Conservation (phyloP, 1,284 basidiomycete genomes). For the Schizophyllum commune region DNA sequence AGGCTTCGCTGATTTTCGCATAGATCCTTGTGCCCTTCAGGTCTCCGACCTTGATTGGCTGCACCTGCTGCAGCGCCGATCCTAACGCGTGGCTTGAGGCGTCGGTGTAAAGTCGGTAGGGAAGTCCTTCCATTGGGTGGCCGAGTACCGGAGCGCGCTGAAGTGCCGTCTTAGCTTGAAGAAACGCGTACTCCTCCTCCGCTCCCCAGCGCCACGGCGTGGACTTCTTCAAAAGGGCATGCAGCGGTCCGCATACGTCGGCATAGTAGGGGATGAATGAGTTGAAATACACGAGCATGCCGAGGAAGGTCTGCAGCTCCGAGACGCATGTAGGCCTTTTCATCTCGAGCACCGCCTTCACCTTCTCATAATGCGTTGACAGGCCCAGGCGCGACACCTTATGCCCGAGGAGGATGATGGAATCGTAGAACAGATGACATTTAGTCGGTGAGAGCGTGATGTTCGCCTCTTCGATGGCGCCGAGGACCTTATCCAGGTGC, state of each 20-base stretch:
- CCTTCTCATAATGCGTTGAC: constrained; percentile 3
- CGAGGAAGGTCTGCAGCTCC: constrained; percentile 14
- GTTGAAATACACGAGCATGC: constrained; percentile 13
- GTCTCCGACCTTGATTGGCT: constrained; percentile 8
- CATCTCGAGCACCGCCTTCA: constrained; percentile 16
- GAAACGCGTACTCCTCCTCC: constrained; percentile 15
- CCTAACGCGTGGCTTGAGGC: constrained; percentile 28
- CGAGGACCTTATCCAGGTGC: constrained; percentile 24
- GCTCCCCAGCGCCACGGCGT: constrained; percentile 14
- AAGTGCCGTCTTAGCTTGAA: constrained; percentile 18
- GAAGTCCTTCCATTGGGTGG: constrained; percentile 21
- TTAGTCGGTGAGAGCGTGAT: constrained; percentile 28
- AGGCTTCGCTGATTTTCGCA: constrained; percentile 1
- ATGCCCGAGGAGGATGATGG: constrained; percentile 20
- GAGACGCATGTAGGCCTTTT: not conserved
- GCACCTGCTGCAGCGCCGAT: constrained; percentile 9
- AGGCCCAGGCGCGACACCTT: not conserved
- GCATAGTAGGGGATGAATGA: constrained; percentile 2
- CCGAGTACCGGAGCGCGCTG: constrained; percentile 21
- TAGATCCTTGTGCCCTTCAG: constrained; percentile 12
- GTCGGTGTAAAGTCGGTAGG: constrained; percentile 31
- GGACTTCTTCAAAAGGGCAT: constrained; percentile 18
- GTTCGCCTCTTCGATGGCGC: constrained; percentile 18
- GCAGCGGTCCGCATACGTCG: constrained; percentile 1
- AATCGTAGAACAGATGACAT: constrained; percentile 20